Conservation (phyloP, 2,329 filamentous ascomycete genomes). For the Dryadomyces quercus-mongolicae region DNA sequence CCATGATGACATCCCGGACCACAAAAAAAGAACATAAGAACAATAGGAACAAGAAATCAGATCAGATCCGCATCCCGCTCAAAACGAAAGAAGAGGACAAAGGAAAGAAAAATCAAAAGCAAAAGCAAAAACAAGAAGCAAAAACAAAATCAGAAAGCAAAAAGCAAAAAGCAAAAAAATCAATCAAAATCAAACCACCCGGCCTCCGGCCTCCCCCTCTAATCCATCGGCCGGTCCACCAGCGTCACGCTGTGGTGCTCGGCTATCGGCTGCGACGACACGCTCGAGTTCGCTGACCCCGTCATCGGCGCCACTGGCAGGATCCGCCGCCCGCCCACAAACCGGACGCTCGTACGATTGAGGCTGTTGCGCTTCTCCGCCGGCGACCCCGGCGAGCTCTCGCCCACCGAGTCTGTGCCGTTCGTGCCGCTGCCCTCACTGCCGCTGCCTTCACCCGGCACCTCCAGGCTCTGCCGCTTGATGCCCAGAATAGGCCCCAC, state of each 20-base stretch:
- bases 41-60: background rate
- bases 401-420: conserved; percentile 24
- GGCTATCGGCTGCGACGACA: background rate
- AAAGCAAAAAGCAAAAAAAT: background rate
- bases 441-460: conserved; percentile 43
- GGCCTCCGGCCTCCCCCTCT: background rate
- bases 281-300: conserved; percentile 1
- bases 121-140: background rate
- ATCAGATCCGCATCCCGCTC: background rate
- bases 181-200: too few species aligned
- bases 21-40: background rate
- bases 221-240: conserved; percentile 65
- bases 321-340: conserved; percentile 40
- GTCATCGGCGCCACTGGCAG: conserved; percentile 19
- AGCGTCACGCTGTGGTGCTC: conserved; percentile 46
- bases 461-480: conserved; percentile 65
- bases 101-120: background rate
- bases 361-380: conserved; percentile 56
- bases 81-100: background rate
- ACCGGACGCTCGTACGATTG: conserved; percentile 37
- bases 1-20: too few species aligned
- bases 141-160: background rate
- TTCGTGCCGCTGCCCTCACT: conserved; percentile 26
- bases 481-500: conserved; percentile 35
- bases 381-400: conserved; percentile 25